Percentiles rank a stretch among this genome's conserved stretches.
phyloP scores from a whole-genome alignment of 2,329 filamentous ascomycete species.

The Verruconis gallopava region DNA sequence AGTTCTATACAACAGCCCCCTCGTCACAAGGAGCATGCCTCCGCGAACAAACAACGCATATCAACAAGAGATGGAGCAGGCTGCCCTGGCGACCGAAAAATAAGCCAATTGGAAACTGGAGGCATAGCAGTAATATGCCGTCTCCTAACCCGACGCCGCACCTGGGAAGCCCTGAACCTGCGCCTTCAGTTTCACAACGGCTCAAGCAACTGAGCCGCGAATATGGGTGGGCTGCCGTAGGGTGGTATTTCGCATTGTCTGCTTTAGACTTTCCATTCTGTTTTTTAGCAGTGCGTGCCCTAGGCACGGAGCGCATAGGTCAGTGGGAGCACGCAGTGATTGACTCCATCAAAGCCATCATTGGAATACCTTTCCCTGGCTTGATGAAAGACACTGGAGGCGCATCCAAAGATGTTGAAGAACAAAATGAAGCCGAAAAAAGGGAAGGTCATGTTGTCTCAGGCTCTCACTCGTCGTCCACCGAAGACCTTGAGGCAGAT shows the following conservation, averaged over 20 bases:
- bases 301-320: constrained; percentile 81
- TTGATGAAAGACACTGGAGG: constrained; percentile 1
- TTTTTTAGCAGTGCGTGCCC: constrained; percentile 69
- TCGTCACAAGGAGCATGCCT: too few relatives aligned
- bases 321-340: constrained; percentile 56
- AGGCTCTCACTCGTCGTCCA: constrained; percentile 14
- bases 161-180: constrained; percentile 26
- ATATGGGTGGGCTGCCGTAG: constrained; percentile 86
- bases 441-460: constrained; percentile 12
- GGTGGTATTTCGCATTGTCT: constrained; percentile 76
- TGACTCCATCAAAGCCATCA: constrained; percentile 14
- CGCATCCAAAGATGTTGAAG: not conserved
- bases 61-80: not conserved
- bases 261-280: constrained; percentile 90
- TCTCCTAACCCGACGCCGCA: constrained; percentile 25
- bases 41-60: too few relatives aligned
- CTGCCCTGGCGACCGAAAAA: not conserved
- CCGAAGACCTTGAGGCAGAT: constrained; percentile 14
- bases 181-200: constrained; percentile 50
- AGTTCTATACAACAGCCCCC: too few relatives aligned
- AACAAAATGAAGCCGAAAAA: not conserved
- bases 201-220: constrained; percentile 77
- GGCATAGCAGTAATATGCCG: constrained; percentile 2
- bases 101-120: not conserved
- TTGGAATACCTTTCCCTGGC: constrained; percentile 7